These are phyloP conservation scores for Pythium brachiatum DNA, from an alignment of 352 stramenopile species.

Conservation along the genomic window DNA sequence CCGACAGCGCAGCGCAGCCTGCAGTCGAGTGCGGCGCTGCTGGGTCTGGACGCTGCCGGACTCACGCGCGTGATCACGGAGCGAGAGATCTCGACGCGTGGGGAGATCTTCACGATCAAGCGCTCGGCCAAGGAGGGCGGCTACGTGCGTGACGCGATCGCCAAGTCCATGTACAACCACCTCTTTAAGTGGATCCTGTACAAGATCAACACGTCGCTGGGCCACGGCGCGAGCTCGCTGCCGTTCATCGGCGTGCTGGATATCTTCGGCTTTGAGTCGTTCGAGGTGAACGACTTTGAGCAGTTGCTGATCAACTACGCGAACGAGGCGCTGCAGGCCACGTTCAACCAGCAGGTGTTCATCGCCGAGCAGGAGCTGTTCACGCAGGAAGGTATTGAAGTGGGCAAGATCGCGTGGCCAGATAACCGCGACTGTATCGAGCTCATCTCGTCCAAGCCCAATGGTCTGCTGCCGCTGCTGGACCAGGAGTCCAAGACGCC, in stretches of 20 bases:
- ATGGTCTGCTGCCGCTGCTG: constrained; percentile 79
- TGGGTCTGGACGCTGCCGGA: constrained; percentile 67
- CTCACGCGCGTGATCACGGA: constrained; percentile 83
- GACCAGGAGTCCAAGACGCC: constrained; percentile 90
- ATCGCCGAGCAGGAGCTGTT: constrained; percentile 89
- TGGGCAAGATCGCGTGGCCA: constrained; percentile 88
- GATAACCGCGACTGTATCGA: constrained; percentile 91
- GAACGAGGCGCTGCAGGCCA: constrained; percentile 85
- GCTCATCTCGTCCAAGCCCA: constrained; percentile 82
- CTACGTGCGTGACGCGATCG: constrained; percentile 90
- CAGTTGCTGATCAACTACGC: constrained; percentile 91
- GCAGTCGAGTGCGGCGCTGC: constrained; percentile 48
- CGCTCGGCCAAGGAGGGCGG: constrained; percentile 81
- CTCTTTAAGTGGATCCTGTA: constrained; percentile 94
- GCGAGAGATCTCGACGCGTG: constrained; percentile 84
- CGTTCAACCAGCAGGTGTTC: constrained; percentile 90
- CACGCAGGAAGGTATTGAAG: constrained; percentile 89
- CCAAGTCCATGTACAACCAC: constrained; percentile 92
- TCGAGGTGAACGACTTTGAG: constrained; percentile 90
- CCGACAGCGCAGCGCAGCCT: constrained; percentile 52
- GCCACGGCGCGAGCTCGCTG: constrained; percentile 70
- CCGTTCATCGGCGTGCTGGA: constrained; percentile 90
- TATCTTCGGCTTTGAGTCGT: constrained; percentile 92
- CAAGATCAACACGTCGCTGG: constrained; percentile 88
- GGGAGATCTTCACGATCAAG: constrained; percentile 82